These are phyloP conservation scores for Leishmania gerbilli DNA, from an alignment of 208 protist genomes.

Conservation along the genomic window DNA sequence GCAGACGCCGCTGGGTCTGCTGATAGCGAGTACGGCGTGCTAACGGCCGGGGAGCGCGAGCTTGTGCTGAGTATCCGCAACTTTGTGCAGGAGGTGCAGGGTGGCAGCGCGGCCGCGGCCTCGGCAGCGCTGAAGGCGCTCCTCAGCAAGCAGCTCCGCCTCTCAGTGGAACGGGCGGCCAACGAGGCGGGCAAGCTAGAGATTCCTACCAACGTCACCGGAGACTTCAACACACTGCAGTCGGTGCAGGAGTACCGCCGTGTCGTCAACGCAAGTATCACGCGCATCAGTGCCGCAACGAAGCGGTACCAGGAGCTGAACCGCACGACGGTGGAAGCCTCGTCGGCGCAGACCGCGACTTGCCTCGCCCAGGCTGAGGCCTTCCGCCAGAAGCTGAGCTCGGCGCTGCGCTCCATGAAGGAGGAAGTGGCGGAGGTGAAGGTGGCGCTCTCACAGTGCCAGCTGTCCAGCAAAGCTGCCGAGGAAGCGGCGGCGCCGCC, in stretches of 20 bases:
- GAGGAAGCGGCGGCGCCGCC: slow-evolving; percentile 24
- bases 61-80: slow-evolving; percentile 67
- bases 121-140: slow-evolving; percentile 61
- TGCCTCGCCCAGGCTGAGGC: slow-evolving; percentile 35
- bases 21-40: slow-evolving; percentile 43
- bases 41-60: slow-evolving; percentile 61
- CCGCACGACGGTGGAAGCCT: slow-evolving; percentile 40
- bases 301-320: slow-evolving; percentile 43
- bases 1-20: neutral
- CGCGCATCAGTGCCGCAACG: slow-evolving; percentile 36
- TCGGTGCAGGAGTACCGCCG: slow-evolving; percentile 65
- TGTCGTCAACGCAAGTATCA: slow-evolving; percentile 52
- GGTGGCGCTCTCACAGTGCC: slow-evolving; percentile 36
- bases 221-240: slow-evolving; percentile 65
- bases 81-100: slow-evolving; percentile 72
- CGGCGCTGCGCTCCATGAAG: slow-evolving; percentile 43
- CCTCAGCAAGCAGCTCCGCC: slow-evolving; percentile 70
- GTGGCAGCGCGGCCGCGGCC: slow-evolving; percentile 50
- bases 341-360: slow-evolving; percentile 29
- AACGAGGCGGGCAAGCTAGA: slow-evolving; percentile 66
- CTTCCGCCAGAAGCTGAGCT: slow-evolving; percentile 43
- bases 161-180: slow-evolving; percentile 62
- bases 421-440: slow-evolving; percentile 58
- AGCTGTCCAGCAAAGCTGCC: slow-evolving; percentile 15
- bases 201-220: slow-evolving; percentile 25